A percentile compares a stretch with the other conserved stretches of the same genome.
Evolutionary conservation across 202 grass and related monocot species (phyloP).

Genomic region (Elaeis oleifera): DNA sequence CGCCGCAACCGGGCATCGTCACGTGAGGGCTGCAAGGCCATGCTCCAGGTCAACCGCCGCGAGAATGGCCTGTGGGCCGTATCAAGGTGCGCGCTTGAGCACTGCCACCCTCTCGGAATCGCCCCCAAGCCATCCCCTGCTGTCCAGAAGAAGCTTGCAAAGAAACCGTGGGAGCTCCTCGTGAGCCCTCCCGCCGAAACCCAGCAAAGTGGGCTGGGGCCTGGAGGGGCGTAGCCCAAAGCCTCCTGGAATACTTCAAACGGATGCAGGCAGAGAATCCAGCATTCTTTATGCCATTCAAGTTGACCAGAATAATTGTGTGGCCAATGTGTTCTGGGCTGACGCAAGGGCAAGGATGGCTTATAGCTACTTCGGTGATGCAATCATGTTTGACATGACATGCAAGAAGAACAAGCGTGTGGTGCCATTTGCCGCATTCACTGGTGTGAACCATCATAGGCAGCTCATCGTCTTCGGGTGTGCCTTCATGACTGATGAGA

Average conservation of each 20-base stretch:
- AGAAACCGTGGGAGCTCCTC: slow-evolving; percentile 23
- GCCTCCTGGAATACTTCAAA: slow-evolving; percentile 54
- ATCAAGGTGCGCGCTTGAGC: slow-evolving; percentile 38
- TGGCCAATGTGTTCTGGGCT: slow-evolving; percentile 46
- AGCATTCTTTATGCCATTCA: slow-evolving; percentile 44
- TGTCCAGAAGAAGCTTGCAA: slow-evolving; percentile 20
- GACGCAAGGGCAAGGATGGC: slow-evolving; percentile 30
- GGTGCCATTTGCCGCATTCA: slow-evolving; percentile 39
- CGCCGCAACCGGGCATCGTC: slow-evolving; percentile 48
- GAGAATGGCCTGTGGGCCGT: slow-evolving; percentile 36
- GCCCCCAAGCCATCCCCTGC: slow-evolving; percentile 1
- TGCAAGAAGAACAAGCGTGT: slow-evolving; percentile 40
- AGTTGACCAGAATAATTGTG: slow-evolving; percentile 31
- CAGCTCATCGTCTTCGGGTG: slow-evolving; percentile 45
- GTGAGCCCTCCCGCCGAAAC: background rate
- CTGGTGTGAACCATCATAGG: slow-evolving; percentile 53
- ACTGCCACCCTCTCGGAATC: slow-evolving; percentile 32
- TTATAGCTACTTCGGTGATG: slow-evolving; percentile 43
- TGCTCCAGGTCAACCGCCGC: slow-evolving; percentile 68
- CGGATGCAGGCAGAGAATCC: slow-evolving; percentile 51
- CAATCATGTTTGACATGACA: slow-evolving; percentile 36
- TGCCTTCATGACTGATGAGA: slow-evolving; percentile 56
- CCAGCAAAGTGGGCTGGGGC: slow-evolving; percentile 25
- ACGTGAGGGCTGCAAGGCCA: slow-evolving; percentile 42
- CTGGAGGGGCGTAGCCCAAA: slow-evolving; percentile 50